These are phyloP conservation scores for Ceratocystis diversiconidia DNA, from an alignment of 2,329 filamentous ascomycete genomes.

Conservation along the genomic window DNA sequence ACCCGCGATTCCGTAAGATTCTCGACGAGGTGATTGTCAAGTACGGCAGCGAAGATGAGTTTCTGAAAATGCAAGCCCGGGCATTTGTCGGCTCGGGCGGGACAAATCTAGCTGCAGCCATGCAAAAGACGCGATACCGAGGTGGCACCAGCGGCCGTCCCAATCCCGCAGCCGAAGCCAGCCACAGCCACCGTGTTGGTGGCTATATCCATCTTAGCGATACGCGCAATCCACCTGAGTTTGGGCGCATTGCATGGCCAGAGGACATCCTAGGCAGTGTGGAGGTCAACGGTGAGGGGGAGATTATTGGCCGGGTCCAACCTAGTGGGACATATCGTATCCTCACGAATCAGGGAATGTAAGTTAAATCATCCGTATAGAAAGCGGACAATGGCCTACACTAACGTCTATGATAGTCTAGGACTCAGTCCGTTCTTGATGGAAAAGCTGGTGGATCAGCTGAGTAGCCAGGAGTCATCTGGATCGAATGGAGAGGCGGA, in stretches of 20 bases:
- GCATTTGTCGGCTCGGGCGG: constrained; percentile 46
- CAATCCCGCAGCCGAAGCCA: constrained; percentile 34
- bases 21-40: constrained; percentile 42
- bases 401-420: constrained; percentile 28
- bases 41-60: constrained; percentile 43
- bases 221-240: constrained; percentile 48
- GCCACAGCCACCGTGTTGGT: constrained; percentile 46
- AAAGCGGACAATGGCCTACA: neutral
- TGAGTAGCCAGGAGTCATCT: constrained; percentile 24
- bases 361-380: constrained; percentile 26
- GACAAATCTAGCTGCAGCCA: constrained; percentile 21
- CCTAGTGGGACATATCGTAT: constrained; percentile 49
- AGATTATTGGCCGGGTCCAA: constrained; percentile 44
- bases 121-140: constrained; percentile 12
- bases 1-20: constrained; percentile 43
- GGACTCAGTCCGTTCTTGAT: constrained; percentile 40
- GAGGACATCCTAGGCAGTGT: constrained; percentile 57
- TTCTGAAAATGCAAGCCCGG: constrained; percentile 40
- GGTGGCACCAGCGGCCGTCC: neutral
- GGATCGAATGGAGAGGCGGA: neutral
- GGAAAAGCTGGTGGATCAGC: constrained; percentile 36
- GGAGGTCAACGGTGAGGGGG: constrained; percentile 44
- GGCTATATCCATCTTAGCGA: constrained; percentile 55
- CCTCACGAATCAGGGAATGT: constrained; percentile 53
- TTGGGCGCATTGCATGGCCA: constrained; percentile 52